Conservation (phyloP, 2,329 filamentous ascomycete genomes). For the Trichoderma afroharzianum region DNA sequence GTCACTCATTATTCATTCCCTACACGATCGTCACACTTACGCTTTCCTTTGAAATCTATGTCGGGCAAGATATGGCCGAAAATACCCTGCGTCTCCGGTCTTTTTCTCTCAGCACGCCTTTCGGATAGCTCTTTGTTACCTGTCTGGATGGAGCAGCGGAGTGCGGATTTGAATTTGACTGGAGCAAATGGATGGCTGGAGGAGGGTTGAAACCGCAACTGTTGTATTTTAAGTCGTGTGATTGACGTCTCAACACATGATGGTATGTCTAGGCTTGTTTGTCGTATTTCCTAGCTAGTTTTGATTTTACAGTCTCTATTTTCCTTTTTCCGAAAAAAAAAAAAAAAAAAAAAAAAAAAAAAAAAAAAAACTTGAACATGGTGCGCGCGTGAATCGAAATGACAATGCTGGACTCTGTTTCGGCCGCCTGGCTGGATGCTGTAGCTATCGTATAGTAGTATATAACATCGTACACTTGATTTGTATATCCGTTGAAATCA, state of each 20-base stretch:
- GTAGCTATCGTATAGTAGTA: not conserved
- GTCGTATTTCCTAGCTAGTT: conserved; percentile 38
- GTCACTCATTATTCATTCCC: conserved; percentile 18
- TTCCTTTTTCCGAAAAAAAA: not conserved
- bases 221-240: conserved; percentile 41
- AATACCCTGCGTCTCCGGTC: conserved; percentile 19
- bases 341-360: not conserved
- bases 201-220: conserved; percentile 31
- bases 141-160: conserved; percentile 31
- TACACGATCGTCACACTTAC: conserved; percentile 19
- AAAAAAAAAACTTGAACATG: not conserved
- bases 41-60: conserved; percentile 22
- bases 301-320: conserved; percentile 35
- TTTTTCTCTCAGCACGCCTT: conserved; percentile 24
- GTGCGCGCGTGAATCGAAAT: not conserved
- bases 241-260: conserved; percentile 32
- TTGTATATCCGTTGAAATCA: not conserved
- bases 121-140: conserved; percentile 28
- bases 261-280: conserved; percentile 30
- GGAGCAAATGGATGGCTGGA: conserved; percentile 31
- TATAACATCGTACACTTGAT: not conserved
- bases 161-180: conserved; percentile 32
- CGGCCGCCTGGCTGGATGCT: not conserved
- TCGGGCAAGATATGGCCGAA: conserved; percentile 21
- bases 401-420: not conserved